Evolutionary conservation across 2,329 filamentous ascomycete genomes (phyloP), one percentile per base, ranked within the genome.

Genomic region (Cordyceps cicadae): DNA sequence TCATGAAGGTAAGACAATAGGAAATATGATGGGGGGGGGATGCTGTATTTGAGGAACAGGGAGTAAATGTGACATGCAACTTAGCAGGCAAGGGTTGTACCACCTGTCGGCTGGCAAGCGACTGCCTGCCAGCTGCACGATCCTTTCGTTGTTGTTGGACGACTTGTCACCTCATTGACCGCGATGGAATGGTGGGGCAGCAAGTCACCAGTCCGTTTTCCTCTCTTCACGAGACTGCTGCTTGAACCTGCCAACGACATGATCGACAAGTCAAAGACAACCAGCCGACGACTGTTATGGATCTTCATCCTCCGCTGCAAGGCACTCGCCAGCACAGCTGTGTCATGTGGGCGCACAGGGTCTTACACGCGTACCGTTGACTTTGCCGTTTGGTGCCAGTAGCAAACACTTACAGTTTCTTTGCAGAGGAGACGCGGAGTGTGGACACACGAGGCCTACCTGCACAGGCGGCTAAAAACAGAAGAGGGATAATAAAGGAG

Each of bases 271-370:
- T n/a, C 55, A 45, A 32, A 51, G 37, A 43, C 24, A 29, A 43
- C 46, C 32, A 58, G 55, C 26, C 55, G 43, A 51, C 43, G 34
- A n/a, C 14, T 32, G 32, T 49, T 41, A 21, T 39, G 58, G 7
- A 19, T 9, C 7, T 26, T 29, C 17, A 5, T 29, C 8, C n/a
- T 15, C n/a, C 5, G 11, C 32, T 17, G 32, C 41, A 11, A 49
- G 58, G 51, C 51, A 49, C 43, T 54, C 21, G 58, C 58, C 58
- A 48, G 39, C 26, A 45, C 29, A 14, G 43, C 41, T 60, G 58
- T 49, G 51, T 60, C 58, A 60, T 41, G 58, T 60, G 58, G 58
- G 50, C 43, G 50, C 50, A 54, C 51, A 60, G 43, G 50, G 50
- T 60, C 58, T 60, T 54, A 60, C 50, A 60, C 58, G 34, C 37